Conservation (phyloP, 495 filamentous ascomycete species). For the Coniosporium apollinis region DNA sequence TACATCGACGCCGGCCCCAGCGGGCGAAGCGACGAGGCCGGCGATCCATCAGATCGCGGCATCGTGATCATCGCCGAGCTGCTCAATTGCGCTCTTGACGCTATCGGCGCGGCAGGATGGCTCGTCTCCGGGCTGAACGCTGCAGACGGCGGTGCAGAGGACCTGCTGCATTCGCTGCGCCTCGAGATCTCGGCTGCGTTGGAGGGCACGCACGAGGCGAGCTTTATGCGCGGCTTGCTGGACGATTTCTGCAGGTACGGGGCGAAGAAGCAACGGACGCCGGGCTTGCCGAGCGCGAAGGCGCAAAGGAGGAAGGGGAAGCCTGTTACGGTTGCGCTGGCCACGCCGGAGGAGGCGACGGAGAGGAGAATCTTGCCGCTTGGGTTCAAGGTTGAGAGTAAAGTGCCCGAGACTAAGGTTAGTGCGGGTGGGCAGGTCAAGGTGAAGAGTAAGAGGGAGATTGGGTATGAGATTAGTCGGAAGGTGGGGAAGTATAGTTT, state of each 20-base stretch:
- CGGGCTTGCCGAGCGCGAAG: background rate
- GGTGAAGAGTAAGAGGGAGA: slow-evolving; percentile 1
- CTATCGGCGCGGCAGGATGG: slow-evolving; percentile 72
- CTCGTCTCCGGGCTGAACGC: slow-evolving; percentile 30
- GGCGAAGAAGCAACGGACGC: background rate
- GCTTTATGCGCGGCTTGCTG: slow-evolving; percentile 3
- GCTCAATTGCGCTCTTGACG: slow-evolving; percentile 62
- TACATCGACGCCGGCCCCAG: slow-evolving; percentile 33
- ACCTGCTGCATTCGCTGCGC: slow-evolving; percentile 6
- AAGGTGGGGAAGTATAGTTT: slow-evolving; percentile 10
- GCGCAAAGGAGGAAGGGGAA: background rate
- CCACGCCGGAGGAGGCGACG: background rate
- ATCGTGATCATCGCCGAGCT: slow-evolving; percentile 40
- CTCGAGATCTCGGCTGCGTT: slow-evolving; percentile 7
- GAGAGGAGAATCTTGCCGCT: background rate
- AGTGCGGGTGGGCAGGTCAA: slow-evolving; percentile 1
- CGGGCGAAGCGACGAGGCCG: slow-evolving; percentile 35
- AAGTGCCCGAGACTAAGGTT: background rate
- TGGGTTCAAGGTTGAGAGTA: background rate
- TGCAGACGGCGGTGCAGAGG: background rate
- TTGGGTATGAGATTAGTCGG: slow-evolving; percentile 5
- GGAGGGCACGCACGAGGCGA: slow-evolving; percentile 8
- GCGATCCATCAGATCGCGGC: slow-evolving; percentile 29
- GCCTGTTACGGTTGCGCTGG: background rate
- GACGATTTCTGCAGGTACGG: slow-evolving; percentile 6